phyloP scores from a whole-genome alignment of 352 stramenopile species.

The Globisporangium paroecandrum region DNA sequence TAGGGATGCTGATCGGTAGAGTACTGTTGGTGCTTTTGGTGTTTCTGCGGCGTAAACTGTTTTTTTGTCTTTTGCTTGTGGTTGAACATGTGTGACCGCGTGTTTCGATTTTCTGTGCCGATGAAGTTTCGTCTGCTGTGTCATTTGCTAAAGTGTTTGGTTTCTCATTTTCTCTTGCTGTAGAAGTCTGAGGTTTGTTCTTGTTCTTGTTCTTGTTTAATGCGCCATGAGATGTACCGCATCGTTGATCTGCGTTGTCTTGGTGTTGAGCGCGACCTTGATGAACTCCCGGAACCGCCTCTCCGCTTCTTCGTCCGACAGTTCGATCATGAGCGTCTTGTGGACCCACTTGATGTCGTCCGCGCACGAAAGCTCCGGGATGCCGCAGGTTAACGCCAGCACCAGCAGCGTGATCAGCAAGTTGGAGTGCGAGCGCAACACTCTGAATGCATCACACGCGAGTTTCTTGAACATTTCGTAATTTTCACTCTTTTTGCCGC shows the following conservation, averaged over 20 bases:
- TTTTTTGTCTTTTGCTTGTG: neutral
- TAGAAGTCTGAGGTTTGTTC: neutral
- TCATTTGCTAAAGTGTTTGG: neutral
- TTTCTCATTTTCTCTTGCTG: neutral
- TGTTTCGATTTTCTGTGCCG: neutral
- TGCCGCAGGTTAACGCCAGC: slow-evolving; percentile 73
- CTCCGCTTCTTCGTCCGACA: slow-evolving; percentile 58
- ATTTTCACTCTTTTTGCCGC: slow-evolving; percentile 66
- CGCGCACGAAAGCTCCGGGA: slow-evolving; percentile 67
- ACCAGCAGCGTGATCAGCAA: slow-evolving; percentile 81
- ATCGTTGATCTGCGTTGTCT: slow-evolving; percentile 81
- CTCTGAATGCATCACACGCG: slow-evolving; percentile 62
- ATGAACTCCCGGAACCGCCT: slow-evolving; percentile 76
- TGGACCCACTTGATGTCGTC: slow-evolving; percentile 81
- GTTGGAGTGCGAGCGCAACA: slow-evolving; percentile 73
- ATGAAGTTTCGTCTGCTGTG: neutral
- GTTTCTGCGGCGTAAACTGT: neutral
- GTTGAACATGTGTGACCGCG: neutral
- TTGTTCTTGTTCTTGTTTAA: slow-evolving; percentile 20
- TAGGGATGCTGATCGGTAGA: neutral
- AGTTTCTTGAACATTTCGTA: slow-evolving; percentile 74
- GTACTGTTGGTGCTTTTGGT: neutral
- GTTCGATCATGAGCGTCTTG: slow-evolving; percentile 74
- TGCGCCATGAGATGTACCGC: slow-evolving; percentile 85
- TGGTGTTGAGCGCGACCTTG: slow-evolving; percentile 65